Evolutionary conservation across 139 green algal species (phyloP).

Genomic region (Picochlorum costavermella): DNA sequence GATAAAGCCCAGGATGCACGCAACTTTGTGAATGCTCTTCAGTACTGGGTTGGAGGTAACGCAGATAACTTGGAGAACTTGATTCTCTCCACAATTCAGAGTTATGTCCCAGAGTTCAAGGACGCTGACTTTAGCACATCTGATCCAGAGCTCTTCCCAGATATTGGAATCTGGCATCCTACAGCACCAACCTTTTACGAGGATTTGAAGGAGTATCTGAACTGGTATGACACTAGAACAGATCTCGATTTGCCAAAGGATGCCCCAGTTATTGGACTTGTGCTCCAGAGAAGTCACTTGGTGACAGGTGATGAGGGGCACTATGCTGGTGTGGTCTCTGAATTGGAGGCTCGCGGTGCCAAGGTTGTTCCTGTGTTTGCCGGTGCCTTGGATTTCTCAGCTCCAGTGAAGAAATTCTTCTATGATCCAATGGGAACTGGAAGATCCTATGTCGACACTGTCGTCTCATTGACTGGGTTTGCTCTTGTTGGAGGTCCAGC

Average conservation of each 20-base stretch:
- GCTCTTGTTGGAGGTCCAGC: constrained; percentile 91
- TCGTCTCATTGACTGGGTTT: constrained; percentile 93
- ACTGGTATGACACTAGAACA: constrained; percentile 95
- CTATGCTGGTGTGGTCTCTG: constrained; percentile 85
- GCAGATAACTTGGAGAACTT: constrained; percentile 98
- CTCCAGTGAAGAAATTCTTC: constrained; percentile 97
- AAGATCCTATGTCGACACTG: constrained; percentile 75
- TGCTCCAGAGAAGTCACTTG: constrained; percentile 95
- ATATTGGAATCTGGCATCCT: constrained; percentile 97
- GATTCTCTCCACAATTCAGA: constrained; percentile 70
- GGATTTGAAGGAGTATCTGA: constrained; percentile 98
- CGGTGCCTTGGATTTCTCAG: constrained; percentile 92
- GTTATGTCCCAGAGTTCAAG: constrained; percentile 85
- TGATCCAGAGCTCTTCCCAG: constrained; percentile 87
- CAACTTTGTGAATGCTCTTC: constrained; percentile 85
- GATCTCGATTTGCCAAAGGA: constrained; percentile 81
- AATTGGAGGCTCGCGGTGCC: constrained; percentile 87
- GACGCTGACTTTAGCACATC: constrained; percentile 57
- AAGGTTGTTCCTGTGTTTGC: constrained; percentile 97
- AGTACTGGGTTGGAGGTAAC: constrained; percentile 99
- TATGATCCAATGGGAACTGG: constrained; percentile 84
- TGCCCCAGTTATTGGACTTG: constrained; percentile 87
- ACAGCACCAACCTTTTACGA: constrained; percentile 81
- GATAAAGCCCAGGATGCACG: constrained; percentile 81
- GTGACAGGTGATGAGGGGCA: constrained; percentile 97